phyloP scores from a whole-genome alignment of 495 filamentous ascomycete species.

The Hypomontagnella submonticulosa region DNA sequence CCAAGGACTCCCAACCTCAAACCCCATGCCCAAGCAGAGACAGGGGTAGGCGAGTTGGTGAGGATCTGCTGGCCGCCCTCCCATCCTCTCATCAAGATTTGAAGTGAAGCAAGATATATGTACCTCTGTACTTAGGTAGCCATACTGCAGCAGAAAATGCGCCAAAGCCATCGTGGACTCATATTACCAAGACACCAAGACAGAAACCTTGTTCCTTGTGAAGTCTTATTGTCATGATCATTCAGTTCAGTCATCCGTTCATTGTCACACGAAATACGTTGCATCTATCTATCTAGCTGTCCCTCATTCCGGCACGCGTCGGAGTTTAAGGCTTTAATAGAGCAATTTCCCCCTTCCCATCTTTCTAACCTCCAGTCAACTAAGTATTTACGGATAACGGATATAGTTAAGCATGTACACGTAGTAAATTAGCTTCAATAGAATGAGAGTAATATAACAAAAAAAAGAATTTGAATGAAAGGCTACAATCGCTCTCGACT shows the following conservation, averaged over 20 bases:
- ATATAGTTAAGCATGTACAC: conserved; percentile 1
- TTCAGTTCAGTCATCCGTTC: conserved; percentile 10
- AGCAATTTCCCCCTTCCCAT: conserved; percentile 9
- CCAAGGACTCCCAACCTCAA: background rate
- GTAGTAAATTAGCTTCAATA: conserved; percentile 9
- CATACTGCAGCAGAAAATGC: too few relatives aligned
- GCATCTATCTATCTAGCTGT: conserved; percentile 1
- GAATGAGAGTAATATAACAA: conserved; percentile 4
- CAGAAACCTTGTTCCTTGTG: too few relatives aligned
- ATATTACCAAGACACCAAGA: too few relatives aligned
- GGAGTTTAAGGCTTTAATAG: conserved; percentile 28
- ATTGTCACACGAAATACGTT: conserved; percentile 11
- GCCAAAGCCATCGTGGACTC: too few relatives aligned
- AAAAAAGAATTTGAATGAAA: too few relatives aligned
- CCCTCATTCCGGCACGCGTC: conserved; percentile 23
- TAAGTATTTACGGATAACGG: background rate
- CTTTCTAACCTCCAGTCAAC: background rate
- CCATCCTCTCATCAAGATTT: too few relatives aligned
- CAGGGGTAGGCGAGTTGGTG: conserved; percentile 24
- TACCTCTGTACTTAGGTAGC: conserved; percentile 6
- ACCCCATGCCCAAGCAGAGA: conserved; percentile 1
- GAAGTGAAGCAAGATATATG: background rate
- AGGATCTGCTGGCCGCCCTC: too few relatives aligned
- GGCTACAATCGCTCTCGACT: too few relatives aligned
- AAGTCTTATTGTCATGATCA: background rate